phyloP scores from a whole-genome alignment of 805 yeast genomes.

The Ogataea neopini region DNA sequence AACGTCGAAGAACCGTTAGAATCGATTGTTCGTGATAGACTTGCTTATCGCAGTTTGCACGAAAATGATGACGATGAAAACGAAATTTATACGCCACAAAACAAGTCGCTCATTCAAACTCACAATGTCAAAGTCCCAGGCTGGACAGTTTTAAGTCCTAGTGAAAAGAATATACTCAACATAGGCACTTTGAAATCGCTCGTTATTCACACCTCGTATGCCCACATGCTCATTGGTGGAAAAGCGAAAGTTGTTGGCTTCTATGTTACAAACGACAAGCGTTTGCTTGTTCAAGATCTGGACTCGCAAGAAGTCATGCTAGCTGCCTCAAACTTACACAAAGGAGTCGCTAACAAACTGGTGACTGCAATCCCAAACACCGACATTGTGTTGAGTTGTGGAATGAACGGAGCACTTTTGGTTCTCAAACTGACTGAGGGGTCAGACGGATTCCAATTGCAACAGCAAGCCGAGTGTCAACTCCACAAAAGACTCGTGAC shows the following conservation, averaged over 20 bases:
- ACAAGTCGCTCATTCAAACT: slow-evolving; percentile 23
- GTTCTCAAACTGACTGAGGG: slow-evolving; percentile 11
- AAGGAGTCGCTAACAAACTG: slow-evolving; percentile 23
- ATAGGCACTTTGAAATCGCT: slow-evolving; percentile 26
- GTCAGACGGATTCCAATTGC: slow-evolving; percentile 7
- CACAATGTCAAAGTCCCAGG: slow-evolving; percentile 23
- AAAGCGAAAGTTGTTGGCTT: slow-evolving; percentile 19
- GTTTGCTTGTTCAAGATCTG: slow-evolving; percentile 29
- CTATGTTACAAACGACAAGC: slow-evolving; percentile 31
- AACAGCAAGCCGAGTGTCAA: slow-evolving; percentile 17
- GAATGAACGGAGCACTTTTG: slow-evolving; percentile 35
- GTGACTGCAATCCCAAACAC: slow-evolving; percentile 24
- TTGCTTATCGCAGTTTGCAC: slow-evolving; percentile 27
- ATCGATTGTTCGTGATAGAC: slow-evolving; percentile 38
- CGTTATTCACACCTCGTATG: slow-evolving; percentile 26
- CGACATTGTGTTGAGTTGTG: slow-evolving; percentile 29
- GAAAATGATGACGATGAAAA: slow-evolving; percentile 7
- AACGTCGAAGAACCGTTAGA: slow-evolving; percentile 37
- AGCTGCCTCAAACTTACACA: slow-evolving; percentile 17
- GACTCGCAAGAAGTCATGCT: slow-evolving; percentile 16
- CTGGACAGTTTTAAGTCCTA: slow-evolving; percentile 31
- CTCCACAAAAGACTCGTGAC: slow-evolving; percentile 36
- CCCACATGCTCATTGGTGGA: slow-evolving; percentile 14
- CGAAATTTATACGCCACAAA: slow-evolving; percentile 25
- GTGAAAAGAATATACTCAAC: slow-evolving; percentile 7